Percentiles rank a stretch among this genome's conserved stretches.
Evolutionary conservation across 768 basidiomycete species (phyloP).

Genomic region (Leccinum broughii): DNA sequence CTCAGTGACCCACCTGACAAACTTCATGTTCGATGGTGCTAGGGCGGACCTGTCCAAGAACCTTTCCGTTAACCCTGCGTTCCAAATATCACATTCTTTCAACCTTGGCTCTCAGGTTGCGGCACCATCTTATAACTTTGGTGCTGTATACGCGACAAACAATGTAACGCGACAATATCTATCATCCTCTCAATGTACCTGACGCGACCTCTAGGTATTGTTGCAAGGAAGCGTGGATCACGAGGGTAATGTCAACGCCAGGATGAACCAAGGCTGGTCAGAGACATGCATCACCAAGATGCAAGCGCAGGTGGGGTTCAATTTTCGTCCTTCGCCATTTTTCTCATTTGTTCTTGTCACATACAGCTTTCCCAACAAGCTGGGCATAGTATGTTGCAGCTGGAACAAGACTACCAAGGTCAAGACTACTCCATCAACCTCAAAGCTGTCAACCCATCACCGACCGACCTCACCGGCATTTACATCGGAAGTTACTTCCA

Average conservation of each 20-base stretch:
- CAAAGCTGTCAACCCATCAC: constrained; percentile 91
- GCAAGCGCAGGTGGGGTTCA: constrained; percentile 73
- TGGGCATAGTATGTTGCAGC: constrained; percentile 87
- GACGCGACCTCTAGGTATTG: constrained; percentile 60
- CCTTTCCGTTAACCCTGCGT: constrained; percentile 90
- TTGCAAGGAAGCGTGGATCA: constrained; percentile 94
- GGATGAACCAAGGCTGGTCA: constrained; percentile 90
- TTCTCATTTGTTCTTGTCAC: constrained; percentile 14
- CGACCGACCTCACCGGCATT: constrained; percentile 84
- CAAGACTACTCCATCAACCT: constrained; percentile 82
- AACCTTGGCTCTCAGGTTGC: constrained; percentile 82
- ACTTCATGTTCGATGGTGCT: constrained; percentile 97
- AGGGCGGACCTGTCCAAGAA: constrained; percentile 94
- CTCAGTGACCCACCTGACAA: constrained; percentile 85
- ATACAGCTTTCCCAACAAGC: constrained; percentile 68
- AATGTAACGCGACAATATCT: constrained; percentile 46
- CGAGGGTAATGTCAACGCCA: constrained; percentile 85
- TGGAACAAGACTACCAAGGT: constrained; percentile 94
- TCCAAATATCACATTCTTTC: constrained; percentile 98
- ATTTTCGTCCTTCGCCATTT: neutral
- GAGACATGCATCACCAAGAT: constrained; percentile 76
- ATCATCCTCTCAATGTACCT: constrained; percentile 21
- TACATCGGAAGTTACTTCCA: constrained; percentile 92
- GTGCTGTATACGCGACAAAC: constrained; percentile 86
- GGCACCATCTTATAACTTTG: constrained; percentile 91